phyloP scores from a whole-genome alignment of 352 stramenopile genomes.

The Globisporangium abappressorium region DNA sequence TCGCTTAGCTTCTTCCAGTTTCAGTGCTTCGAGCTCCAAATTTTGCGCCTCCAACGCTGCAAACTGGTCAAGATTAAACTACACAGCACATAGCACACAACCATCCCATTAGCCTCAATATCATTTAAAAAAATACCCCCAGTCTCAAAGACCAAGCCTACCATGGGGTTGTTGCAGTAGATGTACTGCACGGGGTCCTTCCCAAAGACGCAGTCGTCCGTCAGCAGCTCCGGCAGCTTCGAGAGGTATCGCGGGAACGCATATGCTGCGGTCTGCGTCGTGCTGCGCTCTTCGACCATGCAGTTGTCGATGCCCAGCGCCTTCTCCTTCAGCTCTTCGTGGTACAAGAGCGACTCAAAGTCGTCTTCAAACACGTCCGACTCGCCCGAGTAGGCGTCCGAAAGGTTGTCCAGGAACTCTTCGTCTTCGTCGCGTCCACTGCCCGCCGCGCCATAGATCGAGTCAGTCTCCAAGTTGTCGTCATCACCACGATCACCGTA shows the following conservation, averaged over 20 bases:
- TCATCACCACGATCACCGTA: slow-evolving; percentile 7
- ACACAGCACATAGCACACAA: neutral
- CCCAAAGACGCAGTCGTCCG: slow-evolving; percentile 58
- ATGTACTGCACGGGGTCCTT: slow-evolving; percentile 61
- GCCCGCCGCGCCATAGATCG: slow-evolving; percentile 4
- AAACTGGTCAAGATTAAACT: slow-evolving; percentile 3
- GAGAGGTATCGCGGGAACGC: slow-evolving; percentile 55
- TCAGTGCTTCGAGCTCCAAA: slow-evolving; percentile 21
- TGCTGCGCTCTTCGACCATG: slow-evolving; percentile 48
- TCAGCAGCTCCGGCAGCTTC: slow-evolving; percentile 55
- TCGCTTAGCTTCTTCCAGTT: slow-evolving; percentile 4
- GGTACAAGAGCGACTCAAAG: slow-evolving; percentile 56
- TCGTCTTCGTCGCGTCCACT: slow-evolving; percentile 30
- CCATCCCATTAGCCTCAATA: neutral
- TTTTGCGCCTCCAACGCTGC: slow-evolving; percentile 5
- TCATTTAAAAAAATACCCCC: neutral
- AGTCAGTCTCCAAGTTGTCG: slow-evolving; percentile 10
- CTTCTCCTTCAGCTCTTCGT: slow-evolving; percentile 42
- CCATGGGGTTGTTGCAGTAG: slow-evolving; percentile 79
- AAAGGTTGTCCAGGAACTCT: slow-evolving; percentile 39
- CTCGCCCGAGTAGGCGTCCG: slow-evolving; percentile 53
- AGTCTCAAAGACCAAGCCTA: slow-evolving; percentile 17
- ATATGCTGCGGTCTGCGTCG: slow-evolving; percentile 26
- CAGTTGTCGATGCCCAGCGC: slow-evolving; percentile 45
- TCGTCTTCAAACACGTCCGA: slow-evolving; percentile 82